Conservation (phyloP, 2,329 filamentous ascomycete species). For the Cladosporium sp. region DNA sequence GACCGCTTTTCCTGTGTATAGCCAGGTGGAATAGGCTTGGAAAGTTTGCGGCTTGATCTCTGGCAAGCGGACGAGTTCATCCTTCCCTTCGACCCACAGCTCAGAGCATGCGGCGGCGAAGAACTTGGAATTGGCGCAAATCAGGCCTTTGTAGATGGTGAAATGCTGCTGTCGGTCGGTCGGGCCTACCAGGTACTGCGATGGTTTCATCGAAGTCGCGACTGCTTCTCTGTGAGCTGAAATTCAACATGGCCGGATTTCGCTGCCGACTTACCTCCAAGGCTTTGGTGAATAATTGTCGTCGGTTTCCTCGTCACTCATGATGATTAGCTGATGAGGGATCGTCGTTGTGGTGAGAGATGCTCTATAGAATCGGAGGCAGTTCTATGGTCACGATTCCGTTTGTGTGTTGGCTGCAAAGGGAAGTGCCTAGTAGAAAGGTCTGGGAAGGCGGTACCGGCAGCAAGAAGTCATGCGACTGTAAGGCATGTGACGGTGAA, state of each 20-base stretch:
- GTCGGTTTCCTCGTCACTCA: not conserved
- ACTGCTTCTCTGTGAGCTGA: not conserved
- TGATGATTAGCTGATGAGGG: too few species aligned
- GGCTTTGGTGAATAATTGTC: not conserved
- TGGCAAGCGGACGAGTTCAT: slow-evolving; percentile 8
- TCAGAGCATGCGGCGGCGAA: slow-evolving; percentile 15
- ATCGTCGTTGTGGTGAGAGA: too few species aligned
- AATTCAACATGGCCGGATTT: not conserved
- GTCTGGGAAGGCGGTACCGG: too few species aligned
- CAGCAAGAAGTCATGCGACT: too few species aligned
- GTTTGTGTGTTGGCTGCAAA: too few species aligned
- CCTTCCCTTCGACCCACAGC: slow-evolving; percentile 10
- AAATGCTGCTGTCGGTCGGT: not conserved
- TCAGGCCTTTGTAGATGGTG: slow-evolving; percentile 13
- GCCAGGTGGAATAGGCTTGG: not conserved
- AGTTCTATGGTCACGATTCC: too few species aligned
- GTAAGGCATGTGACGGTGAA: too few species aligned
- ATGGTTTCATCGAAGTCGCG: not conserved
- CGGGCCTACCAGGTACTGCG: not conserved
- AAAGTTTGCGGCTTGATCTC: not conserved
- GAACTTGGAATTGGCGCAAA: slow-evolving; percentile 14
- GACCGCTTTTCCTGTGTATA: not conserved
- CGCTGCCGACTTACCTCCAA: not conserved
- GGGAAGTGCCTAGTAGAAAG: too few species aligned
- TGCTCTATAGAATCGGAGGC: too few species aligned